phyloP scores from a whole-genome alignment of 2,329 filamentous ascomycete genomes.

The Fusarium chuoi region DNA sequence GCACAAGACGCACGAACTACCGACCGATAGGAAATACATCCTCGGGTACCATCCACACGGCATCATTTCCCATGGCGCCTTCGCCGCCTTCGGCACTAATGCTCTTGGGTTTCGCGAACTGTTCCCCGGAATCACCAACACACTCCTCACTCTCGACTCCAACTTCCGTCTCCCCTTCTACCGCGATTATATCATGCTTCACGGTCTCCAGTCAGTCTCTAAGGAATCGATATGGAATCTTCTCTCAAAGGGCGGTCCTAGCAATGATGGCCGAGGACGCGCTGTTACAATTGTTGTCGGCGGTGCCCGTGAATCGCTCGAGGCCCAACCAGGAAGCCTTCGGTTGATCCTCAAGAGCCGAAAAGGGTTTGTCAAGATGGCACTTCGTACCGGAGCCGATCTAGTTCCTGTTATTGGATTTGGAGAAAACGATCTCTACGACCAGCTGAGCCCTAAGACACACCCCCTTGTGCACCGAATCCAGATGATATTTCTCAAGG shows the following conservation, averaged over 20 bases:
- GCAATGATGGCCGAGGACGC: constrained; percentile 88
- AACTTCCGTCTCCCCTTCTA: constrained; percentile 97
- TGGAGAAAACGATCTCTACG: constrained; percentile 95
- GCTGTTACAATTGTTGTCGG: constrained; percentile 96
- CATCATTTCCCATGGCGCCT: constrained; percentile 97
- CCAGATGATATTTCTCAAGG: constrained; percentile 85
- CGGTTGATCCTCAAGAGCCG: constrained; percentile 83
- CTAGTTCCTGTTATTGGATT: constrained; percentile 92
- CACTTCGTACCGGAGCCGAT: constrained; percentile 90
- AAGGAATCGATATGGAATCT: constrained; percentile 92
- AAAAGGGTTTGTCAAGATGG: constrained; percentile 94
- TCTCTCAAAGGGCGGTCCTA: constrained; percentile 79
- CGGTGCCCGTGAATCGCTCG: constrained; percentile 90
- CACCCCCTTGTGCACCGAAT: constrained; percentile 83
- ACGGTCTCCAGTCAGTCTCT: constrained; percentile 89
- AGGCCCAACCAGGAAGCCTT: constrained; percentile 81
- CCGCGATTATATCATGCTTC: constrained; percentile 89
- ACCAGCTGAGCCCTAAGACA: constrained; percentile 80
- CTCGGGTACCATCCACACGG: constrained; percentile 98
- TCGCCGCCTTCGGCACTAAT: constrained; percentile 90
- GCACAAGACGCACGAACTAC: constrained; percentile 83
- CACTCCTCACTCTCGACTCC: constrained; percentile 89
- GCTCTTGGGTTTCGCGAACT: constrained; percentile 86
- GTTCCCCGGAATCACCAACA: constrained; percentile 96
- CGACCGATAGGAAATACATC: constrained; percentile 89